Evolutionary conservation across 768 basidiomycete genomes (phyloP).

Genomic region (Suillus subalutaceus): DNA sequence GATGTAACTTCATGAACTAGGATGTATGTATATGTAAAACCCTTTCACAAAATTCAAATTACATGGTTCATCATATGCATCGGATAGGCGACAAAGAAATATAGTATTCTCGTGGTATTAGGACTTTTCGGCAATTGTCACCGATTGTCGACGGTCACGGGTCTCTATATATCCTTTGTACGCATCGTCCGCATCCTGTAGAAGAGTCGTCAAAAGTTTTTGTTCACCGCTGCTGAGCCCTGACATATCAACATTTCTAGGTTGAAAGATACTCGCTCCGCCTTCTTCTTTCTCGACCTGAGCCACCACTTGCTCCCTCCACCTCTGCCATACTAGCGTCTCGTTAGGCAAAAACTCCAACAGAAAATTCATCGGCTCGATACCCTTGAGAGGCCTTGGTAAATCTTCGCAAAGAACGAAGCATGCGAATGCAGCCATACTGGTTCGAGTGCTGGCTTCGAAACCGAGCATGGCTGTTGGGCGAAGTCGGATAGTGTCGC

Average conservation of each 20-base stretch:
- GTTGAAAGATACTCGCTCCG: conserved; percentile 11
- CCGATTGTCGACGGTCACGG: neutral
- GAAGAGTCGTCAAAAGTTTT: conserved; percentile 12
- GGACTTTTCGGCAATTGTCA: neutral
- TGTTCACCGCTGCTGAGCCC: conserved; percentile 15
- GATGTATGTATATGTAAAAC: neutral
- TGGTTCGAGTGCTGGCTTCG: conserved; percentile 25
- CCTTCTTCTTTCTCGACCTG: conserved; percentile 17
- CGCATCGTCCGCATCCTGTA: conserved; percentile 23
- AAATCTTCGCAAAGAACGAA: conserved; percentile 27
- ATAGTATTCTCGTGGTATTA: neutral
- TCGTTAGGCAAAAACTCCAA: conserved; percentile 26
- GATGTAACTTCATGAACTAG: neutral
- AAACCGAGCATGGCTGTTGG: conserved; percentile 16
- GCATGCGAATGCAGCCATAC: conserved; percentile 27
- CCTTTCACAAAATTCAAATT: neutral
- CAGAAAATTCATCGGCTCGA: conserved; percentile 18
- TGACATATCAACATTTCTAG: conserved; percentile 13
- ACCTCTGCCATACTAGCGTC: conserved; percentile 27
- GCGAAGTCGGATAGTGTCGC: neutral
- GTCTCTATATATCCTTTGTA: conserved; percentile 17
- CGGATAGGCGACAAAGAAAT: neutral
- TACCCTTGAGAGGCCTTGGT: conserved; percentile 8
- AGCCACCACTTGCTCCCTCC: conserved; percentile 25
- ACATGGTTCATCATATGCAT: neutral